These are phyloP conservation scores for Tirmania nivea DNA, from an alignment of 495 filamentous ascomycete species.

Conservation along the genomic window DNA sequence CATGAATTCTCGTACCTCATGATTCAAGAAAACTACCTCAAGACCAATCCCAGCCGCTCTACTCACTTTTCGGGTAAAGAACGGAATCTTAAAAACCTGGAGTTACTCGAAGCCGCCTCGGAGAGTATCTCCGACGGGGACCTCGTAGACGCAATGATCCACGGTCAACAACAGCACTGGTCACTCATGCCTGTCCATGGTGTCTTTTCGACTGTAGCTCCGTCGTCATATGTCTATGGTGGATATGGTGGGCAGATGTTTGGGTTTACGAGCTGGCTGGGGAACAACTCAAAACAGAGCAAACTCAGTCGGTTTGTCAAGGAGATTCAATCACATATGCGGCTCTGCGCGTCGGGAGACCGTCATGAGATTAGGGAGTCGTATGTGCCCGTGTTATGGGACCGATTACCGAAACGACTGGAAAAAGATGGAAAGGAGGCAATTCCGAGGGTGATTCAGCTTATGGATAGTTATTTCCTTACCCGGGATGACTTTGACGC, in stretches of 20 bases:
- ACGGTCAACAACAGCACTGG: conserved; percentile 89
- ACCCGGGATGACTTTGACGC: conserved; percentile 87
- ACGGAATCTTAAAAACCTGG: conserved; percentile 53
- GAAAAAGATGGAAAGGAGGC: conserved; percentile 51
- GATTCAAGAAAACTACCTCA: conserved; percentile 95
- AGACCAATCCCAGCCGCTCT: conserved; percentile 47
- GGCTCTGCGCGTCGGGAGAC: conserved; percentile 75
- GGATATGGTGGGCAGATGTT: conserved; percentile 11
- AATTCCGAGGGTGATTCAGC: conserved; percentile 51
- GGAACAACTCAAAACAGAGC: conserved; percentile 79
- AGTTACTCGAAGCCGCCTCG: conserved; percentile 67
- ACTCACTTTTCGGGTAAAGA: conserved; percentile 37
- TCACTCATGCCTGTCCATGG: conserved; percentile 92
- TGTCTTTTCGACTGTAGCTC: conserved; percentile 84
- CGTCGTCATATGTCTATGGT: conserved; percentile 75
- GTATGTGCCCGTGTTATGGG: conserved; percentile 80
- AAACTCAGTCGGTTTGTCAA: conserved; percentile 73
- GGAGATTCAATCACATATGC: conserved; percentile 94
- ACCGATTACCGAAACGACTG: conserved; percentile 48
- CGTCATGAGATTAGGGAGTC: conserved; percentile 84
- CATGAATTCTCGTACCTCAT: conserved; percentile 92
- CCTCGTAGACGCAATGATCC: conserved; percentile 92
- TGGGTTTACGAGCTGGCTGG: conserved; percentile 72
- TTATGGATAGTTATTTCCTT: conserved; percentile 97
- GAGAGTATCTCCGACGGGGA: conserved; percentile 95